These are phyloP conservation scores for Tuber calosporum DNA, from an alignment of 495 filamentous ascomycete genomes.

Conservation along the genomic window DNA sequence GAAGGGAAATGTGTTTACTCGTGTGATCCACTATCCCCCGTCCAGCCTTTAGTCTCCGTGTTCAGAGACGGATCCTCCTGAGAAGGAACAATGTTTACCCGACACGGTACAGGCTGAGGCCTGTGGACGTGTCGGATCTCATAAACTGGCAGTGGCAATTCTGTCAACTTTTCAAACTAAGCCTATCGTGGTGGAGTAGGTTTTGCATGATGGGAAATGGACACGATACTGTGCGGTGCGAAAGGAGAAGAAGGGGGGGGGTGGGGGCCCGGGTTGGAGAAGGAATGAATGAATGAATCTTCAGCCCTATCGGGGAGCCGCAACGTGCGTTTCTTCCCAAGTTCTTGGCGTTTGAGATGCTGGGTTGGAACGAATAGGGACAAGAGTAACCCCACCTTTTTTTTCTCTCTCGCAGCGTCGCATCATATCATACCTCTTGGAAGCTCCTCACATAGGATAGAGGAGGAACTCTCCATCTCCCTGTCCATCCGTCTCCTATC, in stretches of 20 bases:
- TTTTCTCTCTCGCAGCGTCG: neutral
- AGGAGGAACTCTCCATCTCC: neutral
- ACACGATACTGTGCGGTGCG: neutral
- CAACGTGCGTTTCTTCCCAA: conserved; percentile 15
- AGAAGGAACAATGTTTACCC: too few species aligned
- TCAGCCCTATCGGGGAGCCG: conserved; percentile 39
- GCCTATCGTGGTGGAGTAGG: neutral
- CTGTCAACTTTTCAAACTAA: too few species aligned
- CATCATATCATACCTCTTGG: neutral
- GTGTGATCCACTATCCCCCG: too few species aligned
- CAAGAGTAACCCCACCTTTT: neutral
- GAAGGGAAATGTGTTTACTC: neutral
- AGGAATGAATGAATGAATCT: neutral
- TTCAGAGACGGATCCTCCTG: too few species aligned
- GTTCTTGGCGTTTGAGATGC: conserved; percentile 1
- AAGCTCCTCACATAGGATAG: neutral
- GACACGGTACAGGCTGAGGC: too few species aligned
- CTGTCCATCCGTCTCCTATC: neutral
- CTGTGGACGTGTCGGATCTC: too few species aligned
- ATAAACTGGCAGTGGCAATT: too few species aligned
- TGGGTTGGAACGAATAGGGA: neutral
- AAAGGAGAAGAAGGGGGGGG: neutral
- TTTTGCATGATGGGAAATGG: neutral
- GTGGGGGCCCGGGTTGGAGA: neutral
- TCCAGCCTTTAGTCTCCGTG: too few species aligned